Conservation (phyloP, 225 moss, liverwort and hornwort genomes). For the Lunularia cruciata region DNA sequence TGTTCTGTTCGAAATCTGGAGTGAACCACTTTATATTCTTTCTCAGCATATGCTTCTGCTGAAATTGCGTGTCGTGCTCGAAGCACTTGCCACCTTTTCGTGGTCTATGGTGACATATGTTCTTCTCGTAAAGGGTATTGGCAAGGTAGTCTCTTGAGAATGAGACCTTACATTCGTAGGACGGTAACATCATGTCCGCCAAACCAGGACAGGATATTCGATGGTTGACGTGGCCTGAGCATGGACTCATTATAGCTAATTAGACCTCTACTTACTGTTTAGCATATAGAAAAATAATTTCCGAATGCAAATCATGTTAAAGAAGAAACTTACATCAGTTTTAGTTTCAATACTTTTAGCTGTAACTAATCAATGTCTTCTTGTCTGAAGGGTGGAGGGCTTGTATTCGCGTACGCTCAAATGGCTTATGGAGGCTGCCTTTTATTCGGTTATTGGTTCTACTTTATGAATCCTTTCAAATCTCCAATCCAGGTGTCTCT, state of each 20-base stretch:
- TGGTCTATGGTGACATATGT: conserved; percentile 77
- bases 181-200: too few relatives aligned
- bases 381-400: conserved; percentile 65
- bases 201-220: too few relatives aligned
- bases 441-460: conserved; percentile 78
- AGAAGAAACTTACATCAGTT: too few relatives aligned
- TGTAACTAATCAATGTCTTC: too few relatives aligned
- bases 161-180: too few relatives aligned
- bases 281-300: too few relatives aligned
- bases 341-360: too few relatives aligned
- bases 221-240: too few relatives aligned
- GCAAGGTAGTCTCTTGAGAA: conserved; percentile 51
- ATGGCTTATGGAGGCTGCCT: conserved; percentile 76
- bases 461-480: conserved; percentile 42
- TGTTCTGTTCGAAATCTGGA: conserved; percentile 76
- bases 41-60: conserved; percentile 75
- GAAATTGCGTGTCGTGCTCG: conserved; percentile 65
- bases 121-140: conserved; percentile 62
- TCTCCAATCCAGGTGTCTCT: conserved; percentile 34
- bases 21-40: conserved; percentile 90
- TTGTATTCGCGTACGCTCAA: conserved; percentile 93
- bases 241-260: too few relatives aligned
- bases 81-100: conserved; percentile 65
- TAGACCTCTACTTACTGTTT: too few relatives aligned
- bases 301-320: too few relatives aligned